phyloP scores from a whole-genome alignment of 345 rosid species.

The Populus ilicifolia region DNA sequence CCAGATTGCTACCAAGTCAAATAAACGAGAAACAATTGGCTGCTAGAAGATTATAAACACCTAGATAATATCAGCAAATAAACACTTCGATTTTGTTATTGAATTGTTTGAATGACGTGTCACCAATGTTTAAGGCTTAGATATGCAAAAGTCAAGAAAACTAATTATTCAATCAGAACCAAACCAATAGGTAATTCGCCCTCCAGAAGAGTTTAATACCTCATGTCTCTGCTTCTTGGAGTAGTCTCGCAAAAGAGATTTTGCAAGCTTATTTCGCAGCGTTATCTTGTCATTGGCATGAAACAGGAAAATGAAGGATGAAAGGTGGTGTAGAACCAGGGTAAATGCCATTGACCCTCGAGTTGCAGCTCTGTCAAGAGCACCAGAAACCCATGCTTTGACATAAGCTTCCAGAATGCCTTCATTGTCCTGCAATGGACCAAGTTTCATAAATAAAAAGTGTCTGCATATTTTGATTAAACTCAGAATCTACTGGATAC shows the following conservation, averaged over 20 bases:
- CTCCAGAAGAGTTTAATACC: slow-evolving; percentile 42
- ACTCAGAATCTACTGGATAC: background rate
- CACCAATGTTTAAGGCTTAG: background rate
- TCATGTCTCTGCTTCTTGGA: slow-evolving; percentile 51
- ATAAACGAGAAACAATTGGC: background rate
- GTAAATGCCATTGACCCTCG: slow-evolving; percentile 60
- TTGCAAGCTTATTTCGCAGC: slow-evolving; percentile 54
- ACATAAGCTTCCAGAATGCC: slow-evolving; percentile 64
- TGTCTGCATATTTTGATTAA: background rate
- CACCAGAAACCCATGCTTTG: slow-evolving; percentile 74
- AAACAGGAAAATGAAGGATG: slow-evolving; percentile 48
- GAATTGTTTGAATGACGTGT: no score
- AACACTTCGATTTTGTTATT: background rate
- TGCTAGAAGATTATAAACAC: no score
- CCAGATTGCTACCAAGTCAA: background rate
- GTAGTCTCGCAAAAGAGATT: slow-evolving; percentile 65
- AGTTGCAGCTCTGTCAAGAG: slow-evolving; percentile 65
- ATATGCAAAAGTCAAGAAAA: background rate
- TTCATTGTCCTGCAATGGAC: slow-evolving; percentile 55
- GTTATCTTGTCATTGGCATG: slow-evolving; percentile 24
- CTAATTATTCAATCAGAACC: background rate
- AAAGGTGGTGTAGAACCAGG: slow-evolving; percentile 61
- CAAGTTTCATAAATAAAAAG: background rate
- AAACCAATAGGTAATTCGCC: background rate
- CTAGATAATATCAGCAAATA: no score